Percentiles rank a stretch among this genome's conserved stretches.
phyloP scores from a whole-genome alignment of 257 asterid species.

The Nicotiana tabacum region DNA sequence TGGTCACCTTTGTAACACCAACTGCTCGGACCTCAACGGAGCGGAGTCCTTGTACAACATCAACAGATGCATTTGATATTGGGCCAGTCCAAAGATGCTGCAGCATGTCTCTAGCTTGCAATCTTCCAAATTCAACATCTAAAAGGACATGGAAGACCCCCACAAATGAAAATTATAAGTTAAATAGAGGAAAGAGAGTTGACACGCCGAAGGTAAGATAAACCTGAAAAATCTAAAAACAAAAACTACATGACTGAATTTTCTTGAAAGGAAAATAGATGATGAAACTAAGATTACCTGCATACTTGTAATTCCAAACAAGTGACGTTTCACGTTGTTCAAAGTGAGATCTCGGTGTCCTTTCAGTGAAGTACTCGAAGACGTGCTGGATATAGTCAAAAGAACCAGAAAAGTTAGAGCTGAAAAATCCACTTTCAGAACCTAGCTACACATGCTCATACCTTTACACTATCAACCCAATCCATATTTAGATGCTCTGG shows the following conservation, averaged over 20 bases:
- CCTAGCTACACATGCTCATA: conserved; percentile 19
- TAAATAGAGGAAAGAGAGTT: neutral
- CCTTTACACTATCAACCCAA: conserved; percentile 94
- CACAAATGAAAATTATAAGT: conserved; percentile 3
- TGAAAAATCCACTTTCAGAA: conserved; percentile 12
- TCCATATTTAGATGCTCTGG: conserved; percentile 97
- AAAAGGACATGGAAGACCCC: conserved; percentile 13
- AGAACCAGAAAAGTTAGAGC: conserved; percentile 20
- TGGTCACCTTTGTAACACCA: conserved; percentile 87
- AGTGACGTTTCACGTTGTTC: conserved; percentile 89
- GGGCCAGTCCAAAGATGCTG: conserved; percentile 99
- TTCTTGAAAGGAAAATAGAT: conserved; percentile 8
- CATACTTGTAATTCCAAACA: conserved; percentile 93
- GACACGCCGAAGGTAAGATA: neutral
- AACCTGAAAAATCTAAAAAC: neutral
- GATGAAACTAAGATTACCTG: conserved; percentile 47
- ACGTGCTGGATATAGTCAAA: conserved; percentile 62
- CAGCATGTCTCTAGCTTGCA: conserved; percentile 99
- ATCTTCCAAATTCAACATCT: conserved; percentile 92
- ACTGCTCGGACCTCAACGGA: conserved; percentile 96
- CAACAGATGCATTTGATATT: conserved; percentile 87
- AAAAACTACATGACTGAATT: neutral
- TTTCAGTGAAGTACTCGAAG: conserved; percentile 90
- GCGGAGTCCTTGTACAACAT: conserved; percentile 90
- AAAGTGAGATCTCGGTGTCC: conserved; percentile 91